Base-by-base conservation (phyloP, 306 rosid species). In the Prunus davidiana region DNA sequence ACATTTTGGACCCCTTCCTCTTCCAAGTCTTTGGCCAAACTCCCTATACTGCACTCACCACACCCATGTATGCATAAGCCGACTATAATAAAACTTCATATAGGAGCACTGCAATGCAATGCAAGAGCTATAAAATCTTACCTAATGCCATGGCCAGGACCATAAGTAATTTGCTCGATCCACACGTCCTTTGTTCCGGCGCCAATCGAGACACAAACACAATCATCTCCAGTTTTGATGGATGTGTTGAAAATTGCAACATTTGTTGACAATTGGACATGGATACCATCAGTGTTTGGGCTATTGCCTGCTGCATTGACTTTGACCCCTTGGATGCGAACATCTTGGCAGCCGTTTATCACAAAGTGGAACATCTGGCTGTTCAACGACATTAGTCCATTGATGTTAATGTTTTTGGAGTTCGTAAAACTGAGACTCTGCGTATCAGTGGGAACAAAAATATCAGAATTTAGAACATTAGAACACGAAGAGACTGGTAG, bases 111-210 rank as follows among this genome's bases (percentile, higher is more conserved):
- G 43, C 43, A 38, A 38, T 5, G 63, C 63, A 34, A 34, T 28
- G 18, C 12, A n/a, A 49, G 52, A 13, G 16, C 16, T 49, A 49
- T 49, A 18, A 64, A 64, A 32, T 10, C 61, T 4, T 6, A 78
- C 82, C 82, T 63, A 25, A 79, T 65, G 68, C 78, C 80, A 4
- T 80, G 80, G 49, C 76, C 79, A n/a, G 76, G 80, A 43, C 84
- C 76, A 56, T 80, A 75, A 1, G 24, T n/a, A 46, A 75, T 69
- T 51, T 46, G 61, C 50, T 80, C 80, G 1, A 80, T 75, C 84
- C 84, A 80, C 41, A 80, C 45, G 54, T 75, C 14, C 27, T 67
- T 71, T n/a, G 79, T 69, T 25, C 79, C 76, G 10, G 79, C 76
- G 76, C 84, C 84, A 55, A 80, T 80, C 8, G 84, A 80, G 60